Percentiles rank a stretch among this genome's conserved stretches.
phyloP scores from a whole-genome alignment of 1,284 basidiomycete species.

The Coriolopsis trogii region DNA sequence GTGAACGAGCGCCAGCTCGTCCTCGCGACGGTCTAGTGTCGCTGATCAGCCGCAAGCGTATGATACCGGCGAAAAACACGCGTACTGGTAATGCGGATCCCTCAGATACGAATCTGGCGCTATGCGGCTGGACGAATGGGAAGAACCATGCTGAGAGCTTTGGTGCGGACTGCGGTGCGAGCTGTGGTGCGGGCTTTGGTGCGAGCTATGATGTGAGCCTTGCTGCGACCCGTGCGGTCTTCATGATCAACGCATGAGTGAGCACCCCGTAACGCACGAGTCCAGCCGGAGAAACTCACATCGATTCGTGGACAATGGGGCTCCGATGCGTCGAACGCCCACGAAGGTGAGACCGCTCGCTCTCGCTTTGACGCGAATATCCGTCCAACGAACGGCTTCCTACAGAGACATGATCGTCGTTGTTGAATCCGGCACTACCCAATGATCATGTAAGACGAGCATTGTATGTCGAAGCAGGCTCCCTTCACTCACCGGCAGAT shows the following conservation, averaged over 20 bases:
- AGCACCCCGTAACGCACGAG: not conserved
- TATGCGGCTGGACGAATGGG: slow-evolving; percentile 6
- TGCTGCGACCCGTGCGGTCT: no score
- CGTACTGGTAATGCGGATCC: slow-evolving; percentile 24
- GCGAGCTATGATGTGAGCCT: slow-evolving; percentile 2
- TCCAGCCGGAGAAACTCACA: not conserved
- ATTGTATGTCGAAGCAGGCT: not conserved
- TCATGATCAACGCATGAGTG: no score
- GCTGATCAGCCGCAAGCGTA: slow-evolving; percentile 2
- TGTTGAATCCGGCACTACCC: slow-evolving; percentile 30
- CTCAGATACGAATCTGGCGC: slow-evolving; percentile 17
- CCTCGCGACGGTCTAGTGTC: slow-evolving; percentile 16
- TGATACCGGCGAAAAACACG: not conserved
- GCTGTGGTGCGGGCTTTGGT: slow-evolving; percentile 1
- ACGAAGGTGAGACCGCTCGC: slow-evolving; percentile 16
- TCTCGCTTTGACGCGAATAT: slow-evolving; percentile 21
- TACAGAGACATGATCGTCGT: slow-evolving; percentile 26
- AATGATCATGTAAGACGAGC: not conserved
- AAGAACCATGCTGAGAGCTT: not conserved
- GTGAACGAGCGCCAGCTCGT: slow-evolving; percentile 18
- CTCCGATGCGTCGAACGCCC: slow-evolving; percentile 14
- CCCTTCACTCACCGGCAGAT: slow-evolving; percentile 30
- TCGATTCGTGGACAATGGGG: slow-evolving; percentile 4
- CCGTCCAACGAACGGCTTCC: slow-evolving; percentile 22
- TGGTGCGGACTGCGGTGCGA: not conserved